These are phyloP conservation scores for Berberis thunbergii DNA, from an alignment of 164 flowering plant species.

Conservation along the genomic window DNA sequence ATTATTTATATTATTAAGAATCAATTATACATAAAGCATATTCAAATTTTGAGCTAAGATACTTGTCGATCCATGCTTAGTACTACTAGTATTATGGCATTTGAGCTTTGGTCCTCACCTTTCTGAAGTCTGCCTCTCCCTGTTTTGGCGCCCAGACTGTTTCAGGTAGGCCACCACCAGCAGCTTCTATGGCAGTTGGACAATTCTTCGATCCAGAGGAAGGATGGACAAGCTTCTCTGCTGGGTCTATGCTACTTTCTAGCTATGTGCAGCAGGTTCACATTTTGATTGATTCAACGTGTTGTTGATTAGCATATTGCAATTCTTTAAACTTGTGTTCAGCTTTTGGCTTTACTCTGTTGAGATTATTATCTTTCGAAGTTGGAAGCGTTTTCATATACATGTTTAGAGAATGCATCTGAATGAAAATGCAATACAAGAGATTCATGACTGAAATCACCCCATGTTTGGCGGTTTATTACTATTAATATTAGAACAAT, in stretches of 20 bases:
- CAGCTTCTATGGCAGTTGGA: slow-evolving; percentile 98
- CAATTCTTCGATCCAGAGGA: slow-evolving; percentile 87
- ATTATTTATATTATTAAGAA: too few relatives aligned
- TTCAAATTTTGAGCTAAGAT: too few relatives aligned
- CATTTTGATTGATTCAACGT: slow-evolving; percentile 14
- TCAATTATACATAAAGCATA: too few relatives aligned
- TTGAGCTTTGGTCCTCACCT: not conserved
- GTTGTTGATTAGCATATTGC: not conserved
- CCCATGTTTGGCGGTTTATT: too few relatives aligned
- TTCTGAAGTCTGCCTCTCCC: slow-evolving; percentile 2
- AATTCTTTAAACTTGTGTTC: not conserved
- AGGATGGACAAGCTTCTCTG: slow-evolving; percentile 49
- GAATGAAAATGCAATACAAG: too few relatives aligned
- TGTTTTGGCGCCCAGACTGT: slow-evolving; percentile 48
- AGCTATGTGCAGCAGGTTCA: slow-evolving; percentile 49
- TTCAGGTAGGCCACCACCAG: slow-evolving; percentile 97
- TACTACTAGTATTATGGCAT: not conserved
- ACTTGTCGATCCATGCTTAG: not conserved
- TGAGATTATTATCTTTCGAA: not conserved
- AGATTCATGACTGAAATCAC: too few relatives aligned
- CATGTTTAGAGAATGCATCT: too few relatives aligned
- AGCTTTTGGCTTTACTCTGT: not conserved
- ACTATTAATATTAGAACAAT: too few relatives aligned
- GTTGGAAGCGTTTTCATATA: too few relatives aligned
- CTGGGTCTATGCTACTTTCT: slow-evolving; percentile 48